Evolutionary conservation across 106 monocot species (phyloP).

Genomic region (Phalaenopsis equestris): DNA sequence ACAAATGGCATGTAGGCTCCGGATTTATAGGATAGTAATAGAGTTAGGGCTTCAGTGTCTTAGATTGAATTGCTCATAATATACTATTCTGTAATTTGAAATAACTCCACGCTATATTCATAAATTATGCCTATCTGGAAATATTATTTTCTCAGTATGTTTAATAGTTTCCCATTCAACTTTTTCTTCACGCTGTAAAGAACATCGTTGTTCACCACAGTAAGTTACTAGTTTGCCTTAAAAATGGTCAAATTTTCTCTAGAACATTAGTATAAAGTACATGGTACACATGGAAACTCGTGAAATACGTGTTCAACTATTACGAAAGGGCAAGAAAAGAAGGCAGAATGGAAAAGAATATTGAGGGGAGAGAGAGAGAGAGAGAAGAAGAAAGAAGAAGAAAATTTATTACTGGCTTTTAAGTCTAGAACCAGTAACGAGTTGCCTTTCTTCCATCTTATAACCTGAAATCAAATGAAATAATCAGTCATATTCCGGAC

Average conservation of each 20-base stretch:
- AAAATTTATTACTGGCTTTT: background rate
- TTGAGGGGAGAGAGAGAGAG: no score
- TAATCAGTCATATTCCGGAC: background rate
- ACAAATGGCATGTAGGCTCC: no score
- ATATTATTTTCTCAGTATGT: no score
- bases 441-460: background rate
- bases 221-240: background rate
- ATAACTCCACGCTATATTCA: no score
- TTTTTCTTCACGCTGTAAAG: no score
- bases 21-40: no score
- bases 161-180: no score
- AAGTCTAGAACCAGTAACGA: background rate
- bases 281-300: background rate
- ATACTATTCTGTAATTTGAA: no score
- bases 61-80: no score
- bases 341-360: background rate
- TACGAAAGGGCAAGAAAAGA: background rate
- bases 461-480: slow-evolving; percentile 5
- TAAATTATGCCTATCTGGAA: no score
- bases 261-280: background rate
- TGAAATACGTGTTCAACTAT: background rate
- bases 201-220: background rate
- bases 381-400: background rate
- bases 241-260: background rate
- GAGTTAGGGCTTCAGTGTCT: no score